Evolutionary conservation across 139 green algal genomes (phyloP), one percentile per base, ranked within the genome.

Genomic region (Tetraselmis chui): DNA sequence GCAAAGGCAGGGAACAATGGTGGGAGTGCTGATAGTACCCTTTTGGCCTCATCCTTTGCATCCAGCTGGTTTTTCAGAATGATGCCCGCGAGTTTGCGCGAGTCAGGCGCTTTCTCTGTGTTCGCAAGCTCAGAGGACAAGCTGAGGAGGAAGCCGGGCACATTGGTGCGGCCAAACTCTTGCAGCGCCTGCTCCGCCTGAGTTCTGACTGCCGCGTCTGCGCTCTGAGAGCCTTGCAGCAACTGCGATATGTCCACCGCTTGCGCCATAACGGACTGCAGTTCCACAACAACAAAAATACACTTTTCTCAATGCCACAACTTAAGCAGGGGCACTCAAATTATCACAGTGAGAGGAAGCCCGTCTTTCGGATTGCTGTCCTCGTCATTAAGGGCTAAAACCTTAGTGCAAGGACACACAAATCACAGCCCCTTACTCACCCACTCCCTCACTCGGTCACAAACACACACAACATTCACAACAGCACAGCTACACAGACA

Each of bases 61-160:
- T 98, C 93, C 18, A 99, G 84, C 25, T 86, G 78, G 88, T 99
- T 99, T 83, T 99, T 99, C 0, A 99, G 88, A n/a, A 98, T 87
- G 1, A 99, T 80, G 2, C 94, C 96, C 25, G 97, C 97, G 22
- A 98, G 89, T 29, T 92, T 89, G 45, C 96, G 84, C 0, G 88
- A 84, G 30, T 96, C 91, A 2, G 87, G 80, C 0, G 93, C 90
- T 77, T 97, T 97, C 24, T 83, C 59, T 22, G 90, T 83, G 32
- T 92, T 95, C 5, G 89, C 88, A 24, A 99, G 82, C 87, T 98
- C 94, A 0, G 87, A 82, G 2, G 92, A 85, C 1, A 99, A 81
- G 31, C 86, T 90, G 0, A 91, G 79, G 1, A 98, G 78, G 83
- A 95, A 98, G 25, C 78, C 76, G 0, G 90, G 83, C 82, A 93